Evolutionary conservation across 805 yeast genomes (phyloP).

Genomic region (Wickerhamiella bombiphila): DNA sequence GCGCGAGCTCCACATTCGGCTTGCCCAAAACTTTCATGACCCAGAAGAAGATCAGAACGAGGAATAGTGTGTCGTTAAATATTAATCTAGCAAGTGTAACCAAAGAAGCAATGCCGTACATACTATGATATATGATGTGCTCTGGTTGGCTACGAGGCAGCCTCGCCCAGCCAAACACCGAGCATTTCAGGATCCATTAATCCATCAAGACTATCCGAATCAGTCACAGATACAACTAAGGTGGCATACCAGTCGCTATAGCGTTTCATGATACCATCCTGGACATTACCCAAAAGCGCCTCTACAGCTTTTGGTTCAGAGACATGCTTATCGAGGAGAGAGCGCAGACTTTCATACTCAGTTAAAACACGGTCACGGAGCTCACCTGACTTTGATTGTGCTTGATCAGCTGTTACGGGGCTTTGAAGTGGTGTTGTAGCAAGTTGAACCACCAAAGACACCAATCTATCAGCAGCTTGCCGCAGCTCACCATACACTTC

Average conservation of each 20-base stretch:
- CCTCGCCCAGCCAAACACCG: neutral
- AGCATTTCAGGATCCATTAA: neutral
- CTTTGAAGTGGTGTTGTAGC: neutral
- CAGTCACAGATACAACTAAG: neutral
- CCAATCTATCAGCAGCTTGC: slow-evolving; percentile 34
- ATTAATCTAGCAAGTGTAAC: neutral
- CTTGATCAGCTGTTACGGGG: no score
- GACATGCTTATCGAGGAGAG: neutral
- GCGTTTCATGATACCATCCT: slow-evolving; percentile 41
- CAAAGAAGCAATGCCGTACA: neutral
- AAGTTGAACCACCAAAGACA: slow-evolving; percentile 1
- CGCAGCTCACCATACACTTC: slow-evolving; percentile 66
- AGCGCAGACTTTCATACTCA: no score
- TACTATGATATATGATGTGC: neutral
- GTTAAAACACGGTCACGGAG: no score
- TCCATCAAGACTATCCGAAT: neutral
- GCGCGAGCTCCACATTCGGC: slow-evolving; percentile 54
- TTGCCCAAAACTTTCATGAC: slow-evolving; percentile 73
- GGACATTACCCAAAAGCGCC: slow-evolving; percentile 49
- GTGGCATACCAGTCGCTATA: slow-evolving; percentile 37
- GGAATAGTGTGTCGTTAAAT: neutral
- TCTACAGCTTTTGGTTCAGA: slow-evolving; percentile 37
- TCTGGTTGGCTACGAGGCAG: no score
- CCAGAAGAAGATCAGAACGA: slow-evolving; percentile 43
- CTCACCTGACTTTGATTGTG: no score